These are phyloP conservation scores for Sclerotinia spermophila DNA, from an alignment of 2,329 filamentous ascomycete species.

Conservation along the genomic window DNA sequence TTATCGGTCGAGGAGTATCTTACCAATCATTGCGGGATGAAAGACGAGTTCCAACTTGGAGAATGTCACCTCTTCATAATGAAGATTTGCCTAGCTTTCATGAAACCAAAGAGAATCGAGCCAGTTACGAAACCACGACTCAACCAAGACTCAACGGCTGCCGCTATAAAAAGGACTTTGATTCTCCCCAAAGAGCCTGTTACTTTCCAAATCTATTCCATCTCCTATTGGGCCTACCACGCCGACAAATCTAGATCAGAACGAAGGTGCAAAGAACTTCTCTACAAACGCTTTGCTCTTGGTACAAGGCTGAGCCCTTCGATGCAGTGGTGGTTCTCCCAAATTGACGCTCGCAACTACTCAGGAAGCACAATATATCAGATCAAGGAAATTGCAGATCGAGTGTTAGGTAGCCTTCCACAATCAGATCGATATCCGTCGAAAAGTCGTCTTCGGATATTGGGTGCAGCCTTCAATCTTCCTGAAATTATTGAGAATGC, in stretches of 20 bases:
- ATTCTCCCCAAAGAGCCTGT: background rate
- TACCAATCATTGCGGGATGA: background rate
- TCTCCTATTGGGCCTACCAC: background rate
- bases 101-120: background rate
- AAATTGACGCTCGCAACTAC: background rate
- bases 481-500: background rate
- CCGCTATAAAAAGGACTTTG: background rate
- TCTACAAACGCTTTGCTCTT: background rate
- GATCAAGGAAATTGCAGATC: accelerated
- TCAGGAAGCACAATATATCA: background rate
- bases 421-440: background rate
- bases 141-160: background rate
- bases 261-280: background rate
- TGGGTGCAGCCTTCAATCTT: background rate
- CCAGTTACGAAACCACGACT: background rate
- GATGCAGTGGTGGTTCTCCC: background rate
- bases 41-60: background rate
- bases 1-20: background rate
- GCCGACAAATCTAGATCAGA: too few relatives aligned
- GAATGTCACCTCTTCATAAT: background rate
- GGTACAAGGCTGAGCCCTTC: background rate
- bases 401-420: accelerated
- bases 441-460: background rate
- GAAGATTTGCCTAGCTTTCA: background rate
- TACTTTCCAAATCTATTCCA: background rate